Conservation (phyloP, 371 early-diverging fungal species). For the Basidiobolus heterosporus region DNA sequence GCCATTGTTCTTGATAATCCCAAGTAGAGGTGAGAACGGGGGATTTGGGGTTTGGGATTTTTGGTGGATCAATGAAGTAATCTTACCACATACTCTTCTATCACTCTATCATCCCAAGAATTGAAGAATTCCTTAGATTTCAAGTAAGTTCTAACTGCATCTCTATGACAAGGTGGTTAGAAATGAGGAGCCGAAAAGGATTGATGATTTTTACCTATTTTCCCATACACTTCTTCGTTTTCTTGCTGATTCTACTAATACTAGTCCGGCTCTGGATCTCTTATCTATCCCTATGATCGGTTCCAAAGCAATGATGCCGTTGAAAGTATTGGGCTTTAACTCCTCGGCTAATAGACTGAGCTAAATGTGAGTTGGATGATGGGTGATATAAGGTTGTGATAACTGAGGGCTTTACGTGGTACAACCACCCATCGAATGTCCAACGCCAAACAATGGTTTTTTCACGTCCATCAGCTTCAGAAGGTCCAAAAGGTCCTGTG, state of each 20-base stretch:
- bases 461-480: background rate
- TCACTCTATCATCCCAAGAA: slow-evolving; percentile 2
- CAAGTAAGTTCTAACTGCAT: background rate
- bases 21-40: too few relatives aligned
- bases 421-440: slow-evolving; percentile 4
- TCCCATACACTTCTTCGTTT: slow-evolving; percentile 1
- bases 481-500: background rate
- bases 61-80: too few relatives aligned
- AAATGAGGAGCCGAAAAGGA: background rate
- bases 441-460: slow-evolving; percentile 1
- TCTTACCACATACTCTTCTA: slow-evolving; percentile 1
- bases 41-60: too few relatives aligned
- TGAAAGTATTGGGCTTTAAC: background rate
- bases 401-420: background rate
- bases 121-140: background rate
- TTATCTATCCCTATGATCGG: slow-evolving; percentile 12
- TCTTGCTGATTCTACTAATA: slow-evolving; percentile 20
- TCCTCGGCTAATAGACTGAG: slow-evolving; percentile 1
- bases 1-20: too few relatives aligned
- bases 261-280: slow-evolving; percentile 50
- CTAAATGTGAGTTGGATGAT: background rate
- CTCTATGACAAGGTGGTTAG: background rate
- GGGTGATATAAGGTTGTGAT: background rate
- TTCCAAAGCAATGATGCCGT: slow-evolving; percentile 6
- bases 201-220: background rate